These are phyloP conservation scores for Circinella umbellata DNA, from an alignment of 371 early-diverging fungal genomes.

Conservation along the genomic window DNA sequence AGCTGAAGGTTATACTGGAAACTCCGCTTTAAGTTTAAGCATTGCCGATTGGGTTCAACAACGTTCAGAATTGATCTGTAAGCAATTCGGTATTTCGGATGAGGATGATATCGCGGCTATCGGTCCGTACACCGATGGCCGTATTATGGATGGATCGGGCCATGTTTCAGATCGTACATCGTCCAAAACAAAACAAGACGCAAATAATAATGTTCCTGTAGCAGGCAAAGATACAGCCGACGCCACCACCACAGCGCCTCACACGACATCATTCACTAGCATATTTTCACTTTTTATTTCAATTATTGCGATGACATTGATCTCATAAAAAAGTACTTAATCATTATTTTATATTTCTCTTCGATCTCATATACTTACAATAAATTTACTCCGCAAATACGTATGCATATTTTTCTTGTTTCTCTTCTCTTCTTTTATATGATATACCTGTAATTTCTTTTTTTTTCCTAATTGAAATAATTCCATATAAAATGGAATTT, in stretches of 20 bases:
- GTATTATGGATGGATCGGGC: slow-evolving; percentile 14
- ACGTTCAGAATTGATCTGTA: slow-evolving; percentile 34
- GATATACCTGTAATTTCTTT: too few species aligned
- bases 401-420: too few species aligned
- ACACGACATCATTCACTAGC: neutral
- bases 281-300: neutral
- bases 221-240: neutral
- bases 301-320: neutral
- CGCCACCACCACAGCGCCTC: neutral
- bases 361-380: too few species aligned
- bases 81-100: slow-evolving; percentile 39
- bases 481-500: neutral
- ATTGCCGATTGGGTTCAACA: slow-evolving; percentile 39
- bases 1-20: slow-evolving; percentile 22
- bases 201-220: neutral
- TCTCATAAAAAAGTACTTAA: neutral
- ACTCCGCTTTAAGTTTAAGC: slow-evolving; percentile 7
- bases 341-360: neutral
- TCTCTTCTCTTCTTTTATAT: too few species aligned
- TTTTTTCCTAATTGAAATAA: too few species aligned
- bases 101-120: slow-evolving; percentile 46
- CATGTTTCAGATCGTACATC: neutral
- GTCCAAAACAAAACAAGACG: neutral
- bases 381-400: neutral
- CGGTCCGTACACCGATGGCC: slow-evolving; percentile 36